Evolutionary conservation across 148 eudicot species (phyloP), one percentile per base, ranked within the genome.

Genomic region (Chenopodium suecicum): DNA sequence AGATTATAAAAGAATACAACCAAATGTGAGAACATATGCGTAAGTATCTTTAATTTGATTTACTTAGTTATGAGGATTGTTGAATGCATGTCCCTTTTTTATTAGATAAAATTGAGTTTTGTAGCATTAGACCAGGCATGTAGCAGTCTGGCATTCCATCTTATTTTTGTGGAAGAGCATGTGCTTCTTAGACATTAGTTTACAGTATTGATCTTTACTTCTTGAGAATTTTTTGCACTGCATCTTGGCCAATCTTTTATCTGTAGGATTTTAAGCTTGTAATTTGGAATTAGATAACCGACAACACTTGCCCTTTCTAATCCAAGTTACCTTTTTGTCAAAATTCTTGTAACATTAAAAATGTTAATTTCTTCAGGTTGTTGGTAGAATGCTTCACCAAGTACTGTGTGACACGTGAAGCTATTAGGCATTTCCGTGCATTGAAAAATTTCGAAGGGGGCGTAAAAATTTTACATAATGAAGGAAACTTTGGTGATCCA

Each of bases 381-480:
- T 86, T 96, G 89, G 97, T 96, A 63, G 99, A 96, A 84, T 96
- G 99, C 87, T 94, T 96, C 78, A 91, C 98, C 70, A 96, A 96
- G 84, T 96, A 96, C 69, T 90, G 94, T 82, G 99, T 92, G 70
- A 81, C 89, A 56, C 88, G 87, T 62, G 99, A 96, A 89, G 99
- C 99, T 78, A 96, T 94, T 82, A 84, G 99, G 29, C 99, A 96
- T 92, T 96, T 96, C 72, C 99, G 95, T 77, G 99, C 91, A 65
- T 89, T 96, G 48, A 90, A 87, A 84, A 89, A 74, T 78, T 86
- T 86, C 83, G 94, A 91, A 86, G 98, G 97, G 68, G 95, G 99
- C 37, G 90, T 90, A 31, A 85, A 56, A 80, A 78, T 92, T 86
- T 82, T 96, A 76, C 82, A 94, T 84, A 86, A 87, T 68, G 94